phyloP scores from a whole-genome alignment of 805 yeast species.

The Hanseniaspora pseudoguilliermondii region DNA sequence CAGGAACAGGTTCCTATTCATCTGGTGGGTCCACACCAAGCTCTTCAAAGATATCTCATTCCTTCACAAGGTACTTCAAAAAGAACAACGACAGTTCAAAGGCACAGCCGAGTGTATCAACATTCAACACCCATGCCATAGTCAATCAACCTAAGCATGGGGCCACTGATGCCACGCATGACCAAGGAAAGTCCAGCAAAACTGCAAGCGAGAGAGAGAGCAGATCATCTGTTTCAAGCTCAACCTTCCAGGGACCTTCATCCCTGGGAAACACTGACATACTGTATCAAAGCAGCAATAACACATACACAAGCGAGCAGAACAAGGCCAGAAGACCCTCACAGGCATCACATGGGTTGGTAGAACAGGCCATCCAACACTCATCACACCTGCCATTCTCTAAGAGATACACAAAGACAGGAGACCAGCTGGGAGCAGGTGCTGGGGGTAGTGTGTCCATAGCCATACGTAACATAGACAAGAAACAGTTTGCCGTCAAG shows the following conservation, averaged over 20 bases:
- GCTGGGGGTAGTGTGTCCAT: constrained; percentile 86
- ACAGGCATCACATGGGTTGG: not conserved
- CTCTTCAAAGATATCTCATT: constrained; percentile 3
- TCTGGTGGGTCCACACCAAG: constrained; percentile 5
- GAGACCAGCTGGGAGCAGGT: constrained; percentile 83
- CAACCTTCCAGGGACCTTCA: constrained; percentile 14
- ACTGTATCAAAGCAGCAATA: constrained; percentile 12
- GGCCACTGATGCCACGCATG: not conserved
- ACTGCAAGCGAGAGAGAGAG: not conserved
- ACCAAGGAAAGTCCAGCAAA: not conserved
- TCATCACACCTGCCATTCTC: constrained; percentile 40
- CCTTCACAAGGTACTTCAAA: constrained; percentile 12
- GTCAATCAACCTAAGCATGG: constrained; percentile 1
- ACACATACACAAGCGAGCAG: not conserved
- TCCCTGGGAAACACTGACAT: constrained; percentile 14
- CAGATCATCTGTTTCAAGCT: constrained; percentile 1
- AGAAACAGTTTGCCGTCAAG: constrained; percentile 74
- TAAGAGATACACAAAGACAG: constrained; percentile 67
- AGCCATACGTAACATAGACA: constrained; percentile 53
- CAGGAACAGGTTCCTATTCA: not conserved
- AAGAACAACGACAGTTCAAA: not conserved
- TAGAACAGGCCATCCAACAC: constrained; percentile 10
- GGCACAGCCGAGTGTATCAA: constrained; percentile 13
- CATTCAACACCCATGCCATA: constrained; percentile 13
- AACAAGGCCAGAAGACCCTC: not conserved